Evolutionary conservation across 2,329 filamentous ascomycete genomes (phyloP), one percentile per base, ranked within the genome.

Genomic region (Colletotrichum sansevieriae): DNA sequence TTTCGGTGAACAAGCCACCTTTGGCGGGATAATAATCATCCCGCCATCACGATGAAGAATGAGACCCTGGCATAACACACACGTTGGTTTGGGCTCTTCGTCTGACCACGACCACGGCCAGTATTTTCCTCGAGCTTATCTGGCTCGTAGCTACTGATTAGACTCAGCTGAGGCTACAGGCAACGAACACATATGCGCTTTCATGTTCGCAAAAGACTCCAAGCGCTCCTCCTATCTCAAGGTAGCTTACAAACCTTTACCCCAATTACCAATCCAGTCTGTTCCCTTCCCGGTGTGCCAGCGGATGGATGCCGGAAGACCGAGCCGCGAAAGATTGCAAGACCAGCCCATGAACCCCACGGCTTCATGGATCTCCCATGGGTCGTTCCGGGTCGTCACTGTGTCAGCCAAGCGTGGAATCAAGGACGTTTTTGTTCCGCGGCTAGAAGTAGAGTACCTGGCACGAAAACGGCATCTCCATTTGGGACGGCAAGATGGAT

Each of bases 351-450:
- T 11, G 22, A 39, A 65, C 62, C 62, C 62, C 65, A 68, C 65
- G 65, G 44, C 55, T 65, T 51, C 66, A 68, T 68, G 66, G 65
- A 65, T 68, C 65, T 65, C 65, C 65, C 65, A 68, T 68, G 65
- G 64, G 55, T 61, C 60, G 47, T 43, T 55, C 49, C 63, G 22
- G 25, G 49, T 25, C 25, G 49, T 35, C 49, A 35, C 10, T 37
- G 62, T 43, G 47, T 65, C 65, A 68, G 65, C 46, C 47, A 59
- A 65, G 55, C 62, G 49, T 65, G 65, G 46, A 47, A 39, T 51
- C 64, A 63, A 49, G 56, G 47, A 60, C 37, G 7, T 13, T 68
- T 52, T 52, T 35, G 25, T 65, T 43, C 62, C 62, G 55, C 65
- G 65, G 62, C 49, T 55, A 51, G 18, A 44, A 18, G 15, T 25